Base-by-base conservation (phyloP, 2,329 filamentous ascomycete genomes). In the Chaetomiaceae sp. region DNA sequence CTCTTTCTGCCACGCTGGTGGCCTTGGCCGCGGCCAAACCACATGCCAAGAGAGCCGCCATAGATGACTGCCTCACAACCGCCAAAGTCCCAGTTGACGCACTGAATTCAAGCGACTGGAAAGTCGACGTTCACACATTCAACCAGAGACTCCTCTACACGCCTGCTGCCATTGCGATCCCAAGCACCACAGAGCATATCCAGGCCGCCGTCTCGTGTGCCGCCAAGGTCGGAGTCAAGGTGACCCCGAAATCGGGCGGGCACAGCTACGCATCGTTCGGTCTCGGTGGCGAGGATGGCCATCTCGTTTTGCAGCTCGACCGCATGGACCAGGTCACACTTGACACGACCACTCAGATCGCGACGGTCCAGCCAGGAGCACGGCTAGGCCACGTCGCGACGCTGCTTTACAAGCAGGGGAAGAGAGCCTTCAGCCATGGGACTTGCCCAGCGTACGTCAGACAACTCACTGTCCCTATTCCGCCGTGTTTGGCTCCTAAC, bases 241-340 rank as follows among this genome's bases (percentile, higher is more conserved):
- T 77, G 9, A 73, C 70, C 42, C 68, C 75, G 25, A 73, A 73
- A 54, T 70, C 70, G 34, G 76, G 76, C 30, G 76, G 76, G 2
- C 76, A 79, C 60, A 75, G 71, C 5, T 79, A 78, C 55, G 74
- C 72, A 2, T 73, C 71, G 0, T 73, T 71, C 53, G 73, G 73
- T 14, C 68, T 74, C 1, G 74, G 74, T 30, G 75, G 75, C 6
- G 68, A 74, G 59, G 65, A 78, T 53, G 74, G 74, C 9, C 68
- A 70, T 41, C 65, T 78, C 53, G 67, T 76, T n/a, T 70, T 79
- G 33, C 69, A 74, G 56, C 65, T 79, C 23, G 65, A 75, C 56
- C 63, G 67, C 23, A 68, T 78, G 58, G 68, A 71, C 53, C 61
- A 65, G 10, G 68, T 78, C 14, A 64, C 63, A 2, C 58, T 76